Evolutionary conservation across 192 early-diverging fungal species (phyloP).

Genomic region (Podila verticillata): DNA sequence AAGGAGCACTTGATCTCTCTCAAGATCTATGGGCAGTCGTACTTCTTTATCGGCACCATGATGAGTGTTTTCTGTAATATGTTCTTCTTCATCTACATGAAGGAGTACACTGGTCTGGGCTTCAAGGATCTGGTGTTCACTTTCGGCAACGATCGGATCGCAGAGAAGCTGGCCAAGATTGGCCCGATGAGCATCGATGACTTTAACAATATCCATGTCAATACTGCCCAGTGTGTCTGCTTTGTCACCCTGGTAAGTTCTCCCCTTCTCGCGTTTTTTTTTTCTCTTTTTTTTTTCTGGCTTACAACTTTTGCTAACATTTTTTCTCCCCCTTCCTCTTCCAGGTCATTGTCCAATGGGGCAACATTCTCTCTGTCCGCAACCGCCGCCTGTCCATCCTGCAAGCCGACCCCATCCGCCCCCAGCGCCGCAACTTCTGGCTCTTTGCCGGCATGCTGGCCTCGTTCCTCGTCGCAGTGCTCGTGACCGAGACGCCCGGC

Average conservation of each 20-base stretch:
- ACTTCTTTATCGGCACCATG: conserved; percentile 81
- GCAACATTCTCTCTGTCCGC: conserved; percentile 66
- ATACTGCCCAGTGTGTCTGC: conserved; percentile 69
- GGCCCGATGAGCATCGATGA: conserved; percentile 21
- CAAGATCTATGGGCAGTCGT: conserved; percentile 77
- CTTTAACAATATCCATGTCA: conserved; percentile 36
- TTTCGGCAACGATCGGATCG: conserved; percentile 21
- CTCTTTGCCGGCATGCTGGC: conserved; percentile 61
- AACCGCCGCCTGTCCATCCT: conserved; percentile 69
- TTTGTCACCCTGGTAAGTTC: conserved; percentile 61
- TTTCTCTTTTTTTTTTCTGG: too few relatives aligned
- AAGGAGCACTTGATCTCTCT: conserved; percentile 74
- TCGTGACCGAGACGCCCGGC: conserved; percentile 61
- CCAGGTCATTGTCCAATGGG: conserved; percentile 66
- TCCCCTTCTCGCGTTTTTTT: too few relatives aligned
- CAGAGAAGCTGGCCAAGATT: conserved; percentile 15
- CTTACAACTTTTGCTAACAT: too few relatives aligned
- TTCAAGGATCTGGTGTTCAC: conserved; percentile 51
- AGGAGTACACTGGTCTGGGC: conserved; percentile 62
- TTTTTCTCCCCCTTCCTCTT: too few relatives aligned
- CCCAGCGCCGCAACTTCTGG: conserved; percentile 63
- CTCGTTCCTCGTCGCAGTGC: conserved; percentile 55
- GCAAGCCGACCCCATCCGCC: conserved; percentile 70
- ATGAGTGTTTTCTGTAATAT: conserved; percentile 70
- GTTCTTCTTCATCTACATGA: conserved; percentile 80